A percentile compares a stretch with the other conserved stretches of the same genome.
Evolutionary conservation across 2,329 filamentous ascomycete genomes (phyloP).

Genomic region (Pestalotiopsis sp.): DNA sequence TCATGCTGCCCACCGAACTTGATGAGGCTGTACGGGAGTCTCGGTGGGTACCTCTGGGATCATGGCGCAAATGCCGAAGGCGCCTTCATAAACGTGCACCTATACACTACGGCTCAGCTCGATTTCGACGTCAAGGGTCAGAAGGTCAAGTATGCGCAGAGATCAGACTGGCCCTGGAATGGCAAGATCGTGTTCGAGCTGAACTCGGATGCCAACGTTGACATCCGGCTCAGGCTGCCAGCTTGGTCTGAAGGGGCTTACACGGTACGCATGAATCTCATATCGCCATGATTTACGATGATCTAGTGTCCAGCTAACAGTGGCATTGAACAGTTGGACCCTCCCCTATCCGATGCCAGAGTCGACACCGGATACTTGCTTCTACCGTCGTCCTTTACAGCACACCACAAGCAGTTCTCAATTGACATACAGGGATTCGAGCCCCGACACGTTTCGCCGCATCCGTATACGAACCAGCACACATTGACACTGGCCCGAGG

Average conservation of each 20-base stretch:
- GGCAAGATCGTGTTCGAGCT: slow-evolving; percentile 52
- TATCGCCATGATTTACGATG: not conserved
- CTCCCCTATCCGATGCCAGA: not conserved
- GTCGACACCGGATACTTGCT: not conserved
- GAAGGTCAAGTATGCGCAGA: slow-evolving; percentile 46
- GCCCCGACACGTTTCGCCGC: slow-evolving; percentile 51
- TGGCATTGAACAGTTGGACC: not conserved
- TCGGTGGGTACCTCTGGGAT: slow-evolving; percentile 61
- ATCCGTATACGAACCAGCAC: slow-evolving; percentile 59
- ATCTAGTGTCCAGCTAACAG: not conserved
- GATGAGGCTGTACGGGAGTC: slow-evolving; percentile 54
- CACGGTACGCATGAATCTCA: slow-evolving; percentile 23
- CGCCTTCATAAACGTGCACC: slow-evolving; percentile 52
- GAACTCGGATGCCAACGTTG: slow-evolving; percentile 31
- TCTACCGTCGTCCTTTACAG: not conserved
- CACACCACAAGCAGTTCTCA: slow-evolving; percentile 37
- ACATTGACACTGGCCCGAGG: slow-evolving; percentile 57
- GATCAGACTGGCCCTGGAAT: slow-evolving; percentile 60
- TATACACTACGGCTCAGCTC: slow-evolving; percentile 55
- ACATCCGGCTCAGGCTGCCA: slow-evolving; percentile 55
- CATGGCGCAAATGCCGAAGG: slow-evolving; percentile 30
- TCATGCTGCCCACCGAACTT: slow-evolving; percentile 66
- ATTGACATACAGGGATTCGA: slow-evolving; percentile 48
- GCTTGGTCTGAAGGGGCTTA: slow-evolving; percentile 46
- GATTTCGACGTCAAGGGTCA: slow-evolving; percentile 37